Base-by-base conservation (phyloP, 108 stramenopile species). In the Cyclotella cryptica region DNA sequence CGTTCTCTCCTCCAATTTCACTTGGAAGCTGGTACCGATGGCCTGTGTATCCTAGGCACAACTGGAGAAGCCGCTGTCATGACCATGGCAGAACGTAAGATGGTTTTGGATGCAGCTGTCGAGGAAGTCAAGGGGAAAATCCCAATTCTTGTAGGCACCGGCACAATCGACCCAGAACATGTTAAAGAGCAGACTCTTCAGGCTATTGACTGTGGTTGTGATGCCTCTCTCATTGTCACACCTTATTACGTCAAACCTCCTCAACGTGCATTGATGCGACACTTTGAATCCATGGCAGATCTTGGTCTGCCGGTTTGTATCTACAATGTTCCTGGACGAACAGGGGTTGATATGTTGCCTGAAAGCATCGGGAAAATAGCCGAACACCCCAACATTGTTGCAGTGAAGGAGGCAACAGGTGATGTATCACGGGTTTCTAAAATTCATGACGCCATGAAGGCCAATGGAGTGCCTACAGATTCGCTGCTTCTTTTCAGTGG, bases 241-340 rank as follows among this genome's bases (percentile, higher is more conserved):
- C 93, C 93, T 11, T 91, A 91, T 72, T 94, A 94, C 78, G 88
- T 90, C 53, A 94, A 94, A 79, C 93, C 93, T 10, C 79, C 89
- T 35, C 93, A 92, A 75, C 69, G 65, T 66, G 92, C 87, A 17
- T 81, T 93, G 40, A 81, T 90, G 29, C 58, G 77, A 53, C 90
- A 93, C 69, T 90, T 89, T 79, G 76, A 65, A 47, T 57, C 68
- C 28, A 73, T 93, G 53, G 91, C 91, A 65, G 90, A 89, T 54
- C 72, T 81, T 52, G 88, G 85, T 30, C 57, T 93, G 67, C 93
- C 93, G 18, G 77, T 92, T 55, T 75, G 91, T 24, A 88, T 94
- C 58, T 94, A 94, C 88, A 94, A 94, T 75, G 89, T 92, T n/a
- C 90, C 90, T 14, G 87, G 88, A 27, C 66, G 89, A 12, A 84